phyloP scores from a whole-genome alignment of 2,329 filamentous ascomycete species.

The Aspergillus awamori region DNA sequence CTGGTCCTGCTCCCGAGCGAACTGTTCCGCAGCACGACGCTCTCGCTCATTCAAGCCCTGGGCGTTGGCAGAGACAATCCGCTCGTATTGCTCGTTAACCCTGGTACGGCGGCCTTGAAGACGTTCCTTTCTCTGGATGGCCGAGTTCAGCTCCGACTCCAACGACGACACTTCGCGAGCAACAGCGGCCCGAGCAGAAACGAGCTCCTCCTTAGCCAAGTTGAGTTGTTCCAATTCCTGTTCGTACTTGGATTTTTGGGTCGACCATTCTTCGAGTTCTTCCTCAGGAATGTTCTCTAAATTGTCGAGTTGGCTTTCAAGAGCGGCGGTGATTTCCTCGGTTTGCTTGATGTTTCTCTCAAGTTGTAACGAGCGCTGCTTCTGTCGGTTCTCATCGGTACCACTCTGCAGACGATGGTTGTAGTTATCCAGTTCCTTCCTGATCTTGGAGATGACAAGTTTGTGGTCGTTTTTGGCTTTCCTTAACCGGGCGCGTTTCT shows the following conservation, averaged over 20 bases:
- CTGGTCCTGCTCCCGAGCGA: constrained; percentile 50
- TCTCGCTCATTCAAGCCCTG: constrained; percentile 60
- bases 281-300: constrained; percentile 61
- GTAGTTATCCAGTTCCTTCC: constrained; percentile 63
- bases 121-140: constrained; percentile 62
- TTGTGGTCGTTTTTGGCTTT: constrained; percentile 65
- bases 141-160: constrained; percentile 56
- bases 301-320: constrained; percentile 57
- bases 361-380: constrained; percentile 63
- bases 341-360: constrained; percentile 65
- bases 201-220: constrained; percentile 54
- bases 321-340: constrained; percentile 61
- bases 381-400: constrained; percentile 64
- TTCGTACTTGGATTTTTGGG: constrained; percentile 59
- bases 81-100: constrained; percentile 64
- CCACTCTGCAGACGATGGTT: constrained; percentile 61
- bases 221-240: constrained; percentile 56
- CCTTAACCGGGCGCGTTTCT: constrained; percentile 61
- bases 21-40: constrained; percentile 51
- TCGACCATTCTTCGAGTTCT: constrained; percentile 56
- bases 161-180: constrained; percentile 56
- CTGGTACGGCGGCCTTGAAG: constrained; percentile 60
- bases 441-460: constrained; percentile 58
- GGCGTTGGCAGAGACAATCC: constrained; percentile 60
- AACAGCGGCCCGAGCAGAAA: constrained; percentile 53